These are phyloP conservation scores for Striga hermonthica DNA, from an alignment of 305 asterid genomes.

Conservation along the genomic window DNA sequence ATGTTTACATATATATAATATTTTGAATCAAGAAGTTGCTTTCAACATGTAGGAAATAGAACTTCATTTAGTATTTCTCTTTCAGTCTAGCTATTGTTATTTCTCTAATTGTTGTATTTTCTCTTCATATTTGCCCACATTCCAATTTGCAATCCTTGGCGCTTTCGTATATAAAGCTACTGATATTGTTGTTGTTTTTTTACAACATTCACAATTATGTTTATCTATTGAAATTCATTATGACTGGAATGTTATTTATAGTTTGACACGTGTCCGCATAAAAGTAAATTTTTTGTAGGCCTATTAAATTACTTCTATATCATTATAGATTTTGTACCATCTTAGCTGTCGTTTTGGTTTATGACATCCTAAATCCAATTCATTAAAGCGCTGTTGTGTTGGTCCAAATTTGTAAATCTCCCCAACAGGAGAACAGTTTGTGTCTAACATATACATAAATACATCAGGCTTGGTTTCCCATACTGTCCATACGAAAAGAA, in stretches of 20 bases:
- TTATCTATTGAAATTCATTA: constrained; percentile 5
- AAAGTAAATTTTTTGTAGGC: constrained; percentile 6
- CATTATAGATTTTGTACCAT: background rate
- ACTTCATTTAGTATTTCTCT: constrained; percentile 25
- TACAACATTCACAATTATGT: constrained; percentile 4
- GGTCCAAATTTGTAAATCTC: constrained; percentile 25
- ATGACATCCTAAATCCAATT: background rate
- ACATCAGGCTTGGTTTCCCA: no score
- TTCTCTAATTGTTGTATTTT: constrained; percentile 25
- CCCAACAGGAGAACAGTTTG: constrained; percentile 17
- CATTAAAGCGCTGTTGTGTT: constrained; percentile 4
- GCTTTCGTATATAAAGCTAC: constrained; percentile 16
- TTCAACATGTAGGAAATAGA: constrained; percentile 12
- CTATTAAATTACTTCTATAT: constrained; percentile 17
- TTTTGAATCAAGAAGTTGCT: background rate
- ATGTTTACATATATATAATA: no score
- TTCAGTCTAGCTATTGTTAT: background rate
- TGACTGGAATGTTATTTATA: constrained; percentile 10
- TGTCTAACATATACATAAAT: background rate
- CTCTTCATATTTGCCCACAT: constrained; percentile 16
- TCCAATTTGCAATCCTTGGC: constrained; percentile 18
- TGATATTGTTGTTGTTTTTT: constrained; percentile 17
- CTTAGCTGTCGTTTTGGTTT: background rate
- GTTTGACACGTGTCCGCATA: constrained; percentile 6
- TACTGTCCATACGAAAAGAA: no score